Evolutionary conservation across 2,329 filamentous ascomycete genomes (phyloP).

Genomic region (Diaporthe citri): DNA sequence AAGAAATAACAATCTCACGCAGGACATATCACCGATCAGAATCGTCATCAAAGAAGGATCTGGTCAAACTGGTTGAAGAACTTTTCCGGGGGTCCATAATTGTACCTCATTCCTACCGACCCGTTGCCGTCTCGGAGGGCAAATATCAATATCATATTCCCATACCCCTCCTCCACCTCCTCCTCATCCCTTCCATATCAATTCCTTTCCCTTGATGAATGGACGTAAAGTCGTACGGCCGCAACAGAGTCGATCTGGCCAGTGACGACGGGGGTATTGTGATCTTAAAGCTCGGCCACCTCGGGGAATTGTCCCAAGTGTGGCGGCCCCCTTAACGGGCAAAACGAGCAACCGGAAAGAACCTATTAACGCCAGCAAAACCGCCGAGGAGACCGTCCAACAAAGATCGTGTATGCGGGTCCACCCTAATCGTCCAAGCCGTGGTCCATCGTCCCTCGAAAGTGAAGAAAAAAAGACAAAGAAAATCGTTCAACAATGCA

Average conservation of each 20-base stretch:
- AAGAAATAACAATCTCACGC: background rate
- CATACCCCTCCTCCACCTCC: slow-evolving; percentile 58
- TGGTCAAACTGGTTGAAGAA: slow-evolving; percentile 28
- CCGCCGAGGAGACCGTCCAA: slow-evolving; percentile 35
- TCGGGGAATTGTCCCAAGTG: slow-evolving; percentile 29
- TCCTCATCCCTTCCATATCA: slow-evolving; percentile 24
- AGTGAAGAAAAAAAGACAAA: slow-evolving; percentile 21
- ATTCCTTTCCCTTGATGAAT: slow-evolving; percentile 35
- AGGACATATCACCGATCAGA: background rate
- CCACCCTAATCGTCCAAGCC: slow-evolving; percentile 33
- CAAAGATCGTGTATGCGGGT: slow-evolving; percentile 31
- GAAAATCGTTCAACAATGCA: slow-evolving; percentile 36
- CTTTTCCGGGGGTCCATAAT: slow-evolving; percentile 40
- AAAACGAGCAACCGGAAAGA: slow-evolving; percentile 39
- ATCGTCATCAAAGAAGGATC: background rate
- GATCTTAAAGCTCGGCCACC: slow-evolving; percentile 38
- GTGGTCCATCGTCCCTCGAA: slow-evolving; percentile 10
- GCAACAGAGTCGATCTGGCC: slow-evolving; percentile 32
- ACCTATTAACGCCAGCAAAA: slow-evolving; percentile 39
- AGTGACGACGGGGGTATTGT: slow-evolving; percentile 41
- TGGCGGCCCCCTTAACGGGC: slow-evolving; percentile 28
- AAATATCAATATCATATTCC: slow-evolving; percentile 30
- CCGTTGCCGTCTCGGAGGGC: slow-evolving; percentile 27
- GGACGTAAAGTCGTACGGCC: slow-evolving; percentile 39
- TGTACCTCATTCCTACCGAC: slow-evolving; percentile 35